These are phyloP conservation scores for Xylariaceae sp. DNA, from an alignment of 2,329 filamentous ascomycete genomes.

Conservation along the genomic window DNA sequence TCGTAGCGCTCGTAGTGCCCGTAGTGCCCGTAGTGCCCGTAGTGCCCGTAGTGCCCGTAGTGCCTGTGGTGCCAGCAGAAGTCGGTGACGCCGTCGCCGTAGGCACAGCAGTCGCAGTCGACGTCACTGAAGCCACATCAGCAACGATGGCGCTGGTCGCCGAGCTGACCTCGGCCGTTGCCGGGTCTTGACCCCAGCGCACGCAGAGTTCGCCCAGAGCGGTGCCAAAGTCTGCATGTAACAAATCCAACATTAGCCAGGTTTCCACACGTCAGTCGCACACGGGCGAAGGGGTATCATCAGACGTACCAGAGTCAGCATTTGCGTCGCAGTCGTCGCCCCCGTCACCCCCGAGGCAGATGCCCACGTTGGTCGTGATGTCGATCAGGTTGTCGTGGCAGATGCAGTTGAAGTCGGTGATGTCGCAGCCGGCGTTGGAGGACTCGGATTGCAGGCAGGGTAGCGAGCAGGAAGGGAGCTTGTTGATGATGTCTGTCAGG, in stretches of 20 bases:
- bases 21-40: background rate
- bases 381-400: slow-evolving; percentile 1
- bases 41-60: background rate
- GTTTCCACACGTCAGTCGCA: background rate
- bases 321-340: background rate
- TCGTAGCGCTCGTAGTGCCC: background rate
- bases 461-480: slow-evolving; percentile 3
- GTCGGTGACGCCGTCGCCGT: background rate
- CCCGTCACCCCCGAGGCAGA: background rate
- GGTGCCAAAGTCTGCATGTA: background rate
- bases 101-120: background rate
- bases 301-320: background rate
- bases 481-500: slow-evolving; percentile 3
- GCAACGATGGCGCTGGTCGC: background rate
- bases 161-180: background rate
- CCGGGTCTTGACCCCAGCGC: background rate
- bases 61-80: too few species aligned
- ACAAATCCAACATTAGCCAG: background rate
- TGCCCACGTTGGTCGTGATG: background rate
- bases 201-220: background rate
- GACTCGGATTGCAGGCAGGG: slow-evolving; percentile 1
- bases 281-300: background rate
- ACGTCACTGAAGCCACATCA: background rate
- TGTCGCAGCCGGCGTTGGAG: slow-evolving; percentile 1
- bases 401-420: slow-evolving; percentile 3